A percentile compares a stretch with the other conserved stretches of the same genome.
Conservation (phyloP, 1,284 basidiomycete genomes). For the Athelia sp. region DNA sequence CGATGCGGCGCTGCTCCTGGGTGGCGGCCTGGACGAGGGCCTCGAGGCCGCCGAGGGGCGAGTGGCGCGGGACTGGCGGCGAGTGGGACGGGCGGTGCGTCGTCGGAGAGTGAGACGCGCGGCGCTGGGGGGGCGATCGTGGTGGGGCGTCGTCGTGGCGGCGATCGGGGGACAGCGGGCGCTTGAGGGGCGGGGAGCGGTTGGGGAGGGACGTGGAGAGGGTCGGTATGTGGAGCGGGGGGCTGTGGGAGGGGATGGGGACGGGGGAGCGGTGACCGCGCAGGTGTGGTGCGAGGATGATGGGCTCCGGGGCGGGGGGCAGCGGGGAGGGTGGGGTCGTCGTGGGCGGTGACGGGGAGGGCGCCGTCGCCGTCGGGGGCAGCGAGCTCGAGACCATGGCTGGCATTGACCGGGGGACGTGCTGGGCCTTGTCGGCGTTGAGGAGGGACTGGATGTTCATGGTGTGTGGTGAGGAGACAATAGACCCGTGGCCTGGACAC, state of each 20-base stretch:
- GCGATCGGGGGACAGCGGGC: constrained; percentile 3
- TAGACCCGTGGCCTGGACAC: constrained; percentile 1
- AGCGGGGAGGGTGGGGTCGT: constrained; percentile 3
- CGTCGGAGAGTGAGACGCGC: constrained; percentile 5
- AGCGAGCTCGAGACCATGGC: background rate
- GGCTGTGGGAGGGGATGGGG: constrained; percentile 16
- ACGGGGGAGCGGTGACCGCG: constrained; percentile 15
- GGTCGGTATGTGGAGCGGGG: constrained; percentile 5
- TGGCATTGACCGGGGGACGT: background rate
- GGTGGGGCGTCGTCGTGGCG: background rate
- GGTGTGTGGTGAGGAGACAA: constrained; percentile 14
- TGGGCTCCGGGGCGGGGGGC: constrained; percentile 20
- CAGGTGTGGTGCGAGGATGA: constrained; percentile 34
- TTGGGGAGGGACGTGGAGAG: background rate
- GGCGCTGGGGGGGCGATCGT: constrained; percentile 2
- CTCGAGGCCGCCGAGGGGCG: constrained; percentile 36
- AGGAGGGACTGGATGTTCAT: constrained; percentile 31
- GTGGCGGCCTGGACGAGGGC: constrained; percentile 52
- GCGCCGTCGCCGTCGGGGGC: too few species aligned
- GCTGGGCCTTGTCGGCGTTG: background rate
- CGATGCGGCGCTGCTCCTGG: constrained; percentile 43
- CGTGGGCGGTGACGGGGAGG: constrained; percentile 32
- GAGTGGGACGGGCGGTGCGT: constrained; percentile 1
- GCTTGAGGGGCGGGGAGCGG: constrained; percentile 4
- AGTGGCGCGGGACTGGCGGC: constrained; percentile 5